phyloP scores from a whole-genome alignment of 2,329 filamentous ascomycete genomes.

The Fusarium beomiforme region DNA sequence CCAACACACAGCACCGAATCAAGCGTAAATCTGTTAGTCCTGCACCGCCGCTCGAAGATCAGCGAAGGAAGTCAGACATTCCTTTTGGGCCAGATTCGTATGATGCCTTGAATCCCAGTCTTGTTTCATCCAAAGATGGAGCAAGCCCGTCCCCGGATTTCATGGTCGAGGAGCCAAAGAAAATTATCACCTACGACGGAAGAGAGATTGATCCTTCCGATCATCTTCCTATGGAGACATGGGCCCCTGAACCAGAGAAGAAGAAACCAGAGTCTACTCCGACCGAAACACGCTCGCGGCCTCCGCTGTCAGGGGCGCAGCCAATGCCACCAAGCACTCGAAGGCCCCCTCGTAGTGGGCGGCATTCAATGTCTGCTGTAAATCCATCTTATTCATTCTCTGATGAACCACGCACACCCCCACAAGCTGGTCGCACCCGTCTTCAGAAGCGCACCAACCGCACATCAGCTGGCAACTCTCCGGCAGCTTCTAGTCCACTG shows the following conservation, averaged over 20 bases:
- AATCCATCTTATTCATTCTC: conserved; percentile 46
- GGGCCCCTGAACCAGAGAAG: conserved; percentile 79
- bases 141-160: conserved; percentile 50
- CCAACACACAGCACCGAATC: conserved; percentile 63
- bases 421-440: conserved; percentile 61
- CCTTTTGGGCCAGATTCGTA: conserved; percentile 83
- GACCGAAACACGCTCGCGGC: conserved; percentile 51
- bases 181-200: conserved; percentile 80
- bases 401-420: conserved; percentile 48
- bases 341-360: conserved; percentile 61
- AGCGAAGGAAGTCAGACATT: conserved; percentile 66
- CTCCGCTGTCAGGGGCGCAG: conserved; percentile 63
- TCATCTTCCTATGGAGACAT: conserved; percentile 79
- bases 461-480: conserved; percentile 52
- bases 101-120: conserved; percentile 73
- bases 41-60: conserved; percentile 62
- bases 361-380: conserved; percentile 58
- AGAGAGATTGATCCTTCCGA: conserved; percentile 83
- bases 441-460: conserved; percentile 71
- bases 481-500: conserved; percentile 58
- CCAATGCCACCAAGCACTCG: conserved; percentile 62
- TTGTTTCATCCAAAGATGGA: conserved; percentile 48
- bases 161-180: conserved; percentile 64
- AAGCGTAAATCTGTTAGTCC: conserved; percentile 80
- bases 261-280: conserved; percentile 45